Conservation (phyloP, 495 filamentous ascomycete genomes). For the Jackrogersella multiformis region DNA sequence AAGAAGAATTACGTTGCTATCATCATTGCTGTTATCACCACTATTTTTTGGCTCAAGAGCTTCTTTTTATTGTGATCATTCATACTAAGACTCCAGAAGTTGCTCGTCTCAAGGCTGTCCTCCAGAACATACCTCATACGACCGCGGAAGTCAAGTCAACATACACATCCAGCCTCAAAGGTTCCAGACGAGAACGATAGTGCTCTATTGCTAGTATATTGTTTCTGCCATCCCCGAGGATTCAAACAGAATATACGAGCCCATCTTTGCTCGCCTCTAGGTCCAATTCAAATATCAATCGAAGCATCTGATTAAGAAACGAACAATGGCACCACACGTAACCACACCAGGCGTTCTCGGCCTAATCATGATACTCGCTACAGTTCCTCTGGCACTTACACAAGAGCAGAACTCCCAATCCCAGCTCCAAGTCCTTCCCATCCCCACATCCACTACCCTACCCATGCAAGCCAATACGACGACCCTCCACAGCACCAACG, state of each 20-base stretch:
- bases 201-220: neutral
- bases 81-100: conserved; percentile 10
- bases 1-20: conserved; percentile 2
- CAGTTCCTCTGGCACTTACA: neutral
- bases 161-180: neutral
- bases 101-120: neutral
- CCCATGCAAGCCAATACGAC: neutral
- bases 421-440: neutral
- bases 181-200: neutral
- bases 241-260: neutral
- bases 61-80: conserved; percentile 19
- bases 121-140: neutral
- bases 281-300: neutral
- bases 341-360: neutral
- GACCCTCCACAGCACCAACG: too few species aligned
- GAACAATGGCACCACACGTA: conserved; percentile 17
- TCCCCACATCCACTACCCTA: neutral
- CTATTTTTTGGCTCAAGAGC: conserved; percentile 4
- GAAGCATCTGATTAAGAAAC: neutral
- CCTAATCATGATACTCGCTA: conserved; percentile 14
- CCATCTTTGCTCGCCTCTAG: neutral
- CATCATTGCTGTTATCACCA: conserved; percentile 16
- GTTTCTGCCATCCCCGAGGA: neutral
- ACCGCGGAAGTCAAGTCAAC: neutral
- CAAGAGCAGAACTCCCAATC: neutral